phyloP scores from a whole-genome alignment of 2,329 filamentous ascomycete genomes.

The Phaeosphaeria sp. region DNA sequence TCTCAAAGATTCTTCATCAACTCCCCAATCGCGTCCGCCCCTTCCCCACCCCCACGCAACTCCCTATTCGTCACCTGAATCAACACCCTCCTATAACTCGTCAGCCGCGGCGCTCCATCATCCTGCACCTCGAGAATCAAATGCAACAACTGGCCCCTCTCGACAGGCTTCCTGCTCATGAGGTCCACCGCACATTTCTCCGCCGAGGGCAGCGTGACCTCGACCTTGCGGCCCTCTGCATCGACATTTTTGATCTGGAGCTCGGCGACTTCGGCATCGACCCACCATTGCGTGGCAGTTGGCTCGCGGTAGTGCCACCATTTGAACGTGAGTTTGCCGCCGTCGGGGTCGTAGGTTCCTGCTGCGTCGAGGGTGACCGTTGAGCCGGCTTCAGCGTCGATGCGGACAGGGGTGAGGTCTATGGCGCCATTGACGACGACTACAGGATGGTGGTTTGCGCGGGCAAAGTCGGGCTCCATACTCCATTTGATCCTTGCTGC shows the following conservation, averaged over 20 bases:
- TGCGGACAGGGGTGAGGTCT: constrained; percentile 46
- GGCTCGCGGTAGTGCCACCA: constrained; percentile 60
- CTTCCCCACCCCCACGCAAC: constrained; percentile 26
- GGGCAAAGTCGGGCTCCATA: constrained; percentile 40
- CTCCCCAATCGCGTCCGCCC: constrained; percentile 6
- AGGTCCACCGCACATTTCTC: constrained; percentile 52
- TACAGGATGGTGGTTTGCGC: constrained; percentile 58
- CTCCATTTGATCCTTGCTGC: constrained; percentile 58
- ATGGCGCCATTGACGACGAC: constrained; percentile 51
- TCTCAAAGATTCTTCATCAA: constrained; percentile 10
- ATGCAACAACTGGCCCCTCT: constrained; percentile 55
- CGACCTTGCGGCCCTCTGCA: constrained; percentile 34
- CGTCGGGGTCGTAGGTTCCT: constrained; percentile 57
- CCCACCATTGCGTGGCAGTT: constrained; percentile 53
- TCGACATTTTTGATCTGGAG: constrained; percentile 43
- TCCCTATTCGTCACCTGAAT: constrained; percentile 45
- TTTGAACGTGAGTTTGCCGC: constrained; percentile 51
- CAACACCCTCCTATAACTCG: constrained; percentile 56
- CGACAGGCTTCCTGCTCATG: constrained; percentile 44
- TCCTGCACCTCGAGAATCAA: constrained; percentile 59
- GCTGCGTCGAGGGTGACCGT: constrained; percentile 55
- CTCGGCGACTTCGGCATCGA: constrained; percentile 50
- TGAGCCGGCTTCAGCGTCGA: constrained; percentile 52
- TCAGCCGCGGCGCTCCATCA: constrained; percentile 52
- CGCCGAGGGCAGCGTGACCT: constrained; percentile 51